Conservation (phyloP, 1,284 basidiomycete species). For the Thecaphora thlaspeos region DNA sequence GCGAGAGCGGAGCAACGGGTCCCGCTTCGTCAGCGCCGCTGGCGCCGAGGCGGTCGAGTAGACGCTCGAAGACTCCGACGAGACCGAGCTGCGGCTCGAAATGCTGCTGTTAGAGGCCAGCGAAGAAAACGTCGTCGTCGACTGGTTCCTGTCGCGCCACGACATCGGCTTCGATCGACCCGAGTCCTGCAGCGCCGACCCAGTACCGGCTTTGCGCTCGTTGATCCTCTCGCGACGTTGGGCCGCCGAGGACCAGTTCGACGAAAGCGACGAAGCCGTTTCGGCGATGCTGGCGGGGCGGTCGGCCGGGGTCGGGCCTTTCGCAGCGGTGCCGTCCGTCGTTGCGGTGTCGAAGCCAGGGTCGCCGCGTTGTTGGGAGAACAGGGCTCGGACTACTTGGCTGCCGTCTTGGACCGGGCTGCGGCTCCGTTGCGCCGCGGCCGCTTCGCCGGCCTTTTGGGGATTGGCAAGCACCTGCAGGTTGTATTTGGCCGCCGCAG, state of each 20-base stretch:
- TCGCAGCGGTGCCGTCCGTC: no score
- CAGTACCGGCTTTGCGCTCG: conserved; percentile 23
- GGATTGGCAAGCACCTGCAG: conserved; percentile 18
- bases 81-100: conserved; percentile 21
- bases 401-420: no score
- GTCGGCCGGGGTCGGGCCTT: no score
- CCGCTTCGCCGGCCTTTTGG: no score
- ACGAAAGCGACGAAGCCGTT: not conserved
- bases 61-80: conserved; percentile 37
- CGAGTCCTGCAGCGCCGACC: conserved; percentile 16
- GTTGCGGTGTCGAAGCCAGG: no score
- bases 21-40: conserved; percentile 31
- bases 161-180: conserved; percentile 29
- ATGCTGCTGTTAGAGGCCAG: conserved; percentile 18
- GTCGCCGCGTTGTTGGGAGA: no score
- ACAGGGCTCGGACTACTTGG: no score
- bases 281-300: no score
- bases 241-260: conserved; percentile 39
- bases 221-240: conserved; percentile 37
- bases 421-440: no score
- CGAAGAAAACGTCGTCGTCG: conserved; percentile 25
- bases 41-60: conserved; percentile 45
- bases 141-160: conserved; percentile 42
- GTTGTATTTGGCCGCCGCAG: conserved; percentile 24
- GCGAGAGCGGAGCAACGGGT: conserved; percentile 17